These are phyloP conservation scores for Lithocarpus polystachyus DNA, from an alignment of 306 rosid species.

Conservation along the genomic window DNA sequence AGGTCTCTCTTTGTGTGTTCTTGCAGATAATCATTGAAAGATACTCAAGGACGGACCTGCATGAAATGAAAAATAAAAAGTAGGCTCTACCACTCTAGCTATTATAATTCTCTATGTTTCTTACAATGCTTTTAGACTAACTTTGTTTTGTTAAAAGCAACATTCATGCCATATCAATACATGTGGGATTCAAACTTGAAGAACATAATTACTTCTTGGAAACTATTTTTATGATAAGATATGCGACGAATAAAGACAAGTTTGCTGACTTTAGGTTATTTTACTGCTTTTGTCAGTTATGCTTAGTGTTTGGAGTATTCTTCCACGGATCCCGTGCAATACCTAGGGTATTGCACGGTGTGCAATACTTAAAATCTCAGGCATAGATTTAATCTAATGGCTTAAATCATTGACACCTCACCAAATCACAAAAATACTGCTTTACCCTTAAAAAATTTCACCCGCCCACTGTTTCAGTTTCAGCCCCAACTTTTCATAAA, in stretches of 20 bases:
- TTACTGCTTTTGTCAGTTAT: background rate
- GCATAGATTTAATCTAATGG: no score
- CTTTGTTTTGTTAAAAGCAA: background rate
- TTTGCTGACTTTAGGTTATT: constrained; percentile 1
- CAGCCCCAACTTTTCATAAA: no score
- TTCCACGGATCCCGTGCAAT: no score
- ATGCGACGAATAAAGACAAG: background rate
- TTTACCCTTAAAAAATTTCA: no score
- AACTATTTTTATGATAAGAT: background rate
- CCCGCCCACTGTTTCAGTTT: no score
- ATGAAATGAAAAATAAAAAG: constrained; percentile 54
- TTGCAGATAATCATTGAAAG: constrained; percentile 44
- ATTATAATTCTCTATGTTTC: background rate
- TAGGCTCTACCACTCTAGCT: constrained; percentile 11
- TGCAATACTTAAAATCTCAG: no score
- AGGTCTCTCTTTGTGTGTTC: background rate
- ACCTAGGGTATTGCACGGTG: no score
- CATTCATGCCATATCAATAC: background rate
- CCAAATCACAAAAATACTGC: no score
- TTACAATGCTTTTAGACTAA: background rate
- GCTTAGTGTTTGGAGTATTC: background rate
- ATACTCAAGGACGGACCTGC: constrained; percentile 43
- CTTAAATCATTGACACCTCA: no score
- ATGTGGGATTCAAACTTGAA: background rate
- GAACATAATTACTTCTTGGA: background rate